Evolutionary conservation across 2,329 filamentous ascomycete genomes (phyloP).

Genomic region (Verticillium zaregamsianum): DNA sequence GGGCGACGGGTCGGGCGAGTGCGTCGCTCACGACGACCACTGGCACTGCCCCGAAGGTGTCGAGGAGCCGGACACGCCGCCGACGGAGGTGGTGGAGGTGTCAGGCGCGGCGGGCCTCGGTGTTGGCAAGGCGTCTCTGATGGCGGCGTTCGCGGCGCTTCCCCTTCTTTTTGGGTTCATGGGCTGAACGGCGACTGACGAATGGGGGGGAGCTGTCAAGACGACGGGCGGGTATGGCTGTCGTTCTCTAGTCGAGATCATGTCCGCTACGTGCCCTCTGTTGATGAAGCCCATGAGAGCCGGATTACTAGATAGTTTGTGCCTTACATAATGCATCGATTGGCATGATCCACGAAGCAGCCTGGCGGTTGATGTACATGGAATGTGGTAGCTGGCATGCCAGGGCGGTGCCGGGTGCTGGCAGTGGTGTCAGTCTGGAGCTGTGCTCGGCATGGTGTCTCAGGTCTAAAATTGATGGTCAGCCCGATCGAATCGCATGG

Average conservation of each 20-base stretch:
- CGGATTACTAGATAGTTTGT: neutral
- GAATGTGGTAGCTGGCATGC: too few species aligned
- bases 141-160: neutral
- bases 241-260: neutral
- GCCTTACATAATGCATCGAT: neutral
- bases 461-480: neutral
- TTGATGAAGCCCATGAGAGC: neutral
- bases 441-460: neutral
- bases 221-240: neutral
- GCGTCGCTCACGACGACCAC: neutral
- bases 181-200: neutral
- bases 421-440: neutral
- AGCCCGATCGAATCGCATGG: neutral
- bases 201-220: neutral
- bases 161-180: neutral
- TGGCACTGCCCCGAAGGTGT: conserved; percentile 13
- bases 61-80: neutral
- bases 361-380: too few species aligned
- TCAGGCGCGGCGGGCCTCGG: neutral
- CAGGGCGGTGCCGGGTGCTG: too few species aligned
- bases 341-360: too few species aligned
- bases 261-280: neutral
- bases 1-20: neutral
- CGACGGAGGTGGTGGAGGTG: neutral
- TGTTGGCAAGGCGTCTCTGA: neutral